Conservation (phyloP, 2,329 filamentous ascomycete genomes). For the Venturiaceae sp. region DNA sequence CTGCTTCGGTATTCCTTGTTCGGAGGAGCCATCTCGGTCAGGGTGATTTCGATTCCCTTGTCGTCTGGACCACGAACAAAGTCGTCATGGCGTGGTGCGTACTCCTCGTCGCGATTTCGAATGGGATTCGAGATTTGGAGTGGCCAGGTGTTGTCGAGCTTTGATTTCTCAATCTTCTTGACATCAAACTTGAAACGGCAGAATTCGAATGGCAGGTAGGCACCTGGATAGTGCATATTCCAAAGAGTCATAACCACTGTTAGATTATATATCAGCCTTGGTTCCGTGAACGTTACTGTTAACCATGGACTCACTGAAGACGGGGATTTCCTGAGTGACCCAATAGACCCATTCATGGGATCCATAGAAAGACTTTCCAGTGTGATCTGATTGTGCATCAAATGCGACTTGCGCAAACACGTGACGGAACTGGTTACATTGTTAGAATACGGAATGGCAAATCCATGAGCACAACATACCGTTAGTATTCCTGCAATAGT, state of each 20-base stretch:
- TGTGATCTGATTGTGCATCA: conserved; percentile 1
- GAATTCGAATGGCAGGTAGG: conserved; percentile 2
- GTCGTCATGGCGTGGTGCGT: background rate
- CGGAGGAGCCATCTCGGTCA: background rate
- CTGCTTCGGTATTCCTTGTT: background rate
- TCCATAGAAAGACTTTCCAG: conserved; percentile 1
- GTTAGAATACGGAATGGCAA: background rate
- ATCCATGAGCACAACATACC: background rate
- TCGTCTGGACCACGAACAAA: background rate
- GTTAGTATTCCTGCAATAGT: background rate
- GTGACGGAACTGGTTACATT: background rate
- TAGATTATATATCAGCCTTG: background rate
- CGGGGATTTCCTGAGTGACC: background rate
- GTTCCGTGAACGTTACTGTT: background rate
- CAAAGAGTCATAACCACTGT: background rate
- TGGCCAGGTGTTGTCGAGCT: conserved; percentile 2
- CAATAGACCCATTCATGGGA: conserved; percentile 7
- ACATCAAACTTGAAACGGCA: conserved; percentile 1
- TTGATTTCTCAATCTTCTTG: conserved; percentile 6
- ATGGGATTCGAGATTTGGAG: conserved; percentile 3
- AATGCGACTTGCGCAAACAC: conserved; percentile 1
- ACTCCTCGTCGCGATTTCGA: background rate
- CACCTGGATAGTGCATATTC: background rate
- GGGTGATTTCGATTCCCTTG: conserved; percentile 1
- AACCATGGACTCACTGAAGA: background rate